phyloP scores from a whole-genome alignment of 1,284 basidiomycete genomes.

The Microbotryum intermedium region DNA sequence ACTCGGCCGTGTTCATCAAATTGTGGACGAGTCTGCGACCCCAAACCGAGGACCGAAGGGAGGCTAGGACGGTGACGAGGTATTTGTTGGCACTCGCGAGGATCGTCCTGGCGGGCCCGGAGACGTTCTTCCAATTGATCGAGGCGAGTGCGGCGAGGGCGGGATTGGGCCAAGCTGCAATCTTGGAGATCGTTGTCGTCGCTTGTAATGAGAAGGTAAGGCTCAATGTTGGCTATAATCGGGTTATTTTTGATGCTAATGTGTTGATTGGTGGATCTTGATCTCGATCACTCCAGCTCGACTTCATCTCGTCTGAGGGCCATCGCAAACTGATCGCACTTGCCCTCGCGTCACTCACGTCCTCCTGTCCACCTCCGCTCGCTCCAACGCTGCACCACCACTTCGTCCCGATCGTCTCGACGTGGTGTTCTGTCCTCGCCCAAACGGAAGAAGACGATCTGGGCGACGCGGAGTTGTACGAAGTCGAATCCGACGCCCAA shows the following conservation, averaged over 20 bases:
- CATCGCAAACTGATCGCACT: constrained; percentile 34
- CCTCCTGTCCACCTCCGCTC: no score
- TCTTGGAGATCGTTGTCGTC: constrained; percentile 16
- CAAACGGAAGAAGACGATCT: constrained; percentile 30
- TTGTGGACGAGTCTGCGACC: background rate
- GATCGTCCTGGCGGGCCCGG: constrained; percentile 23
- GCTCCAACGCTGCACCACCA: background rate
- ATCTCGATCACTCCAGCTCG: constrained; percentile 19
- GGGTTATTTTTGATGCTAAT: background rate
- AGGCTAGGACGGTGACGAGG: no score
- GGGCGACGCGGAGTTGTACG: constrained; percentile 32
- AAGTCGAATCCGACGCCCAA: constrained; percentile 24
- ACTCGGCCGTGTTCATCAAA: constrained; percentile 8
- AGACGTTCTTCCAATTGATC: constrained; percentile 26
- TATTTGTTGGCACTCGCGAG: constrained; percentile 15
- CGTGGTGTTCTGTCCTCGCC: constrained; percentile 30
- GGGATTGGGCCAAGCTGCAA: constrained; percentile 7
- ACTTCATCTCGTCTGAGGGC: constrained; percentile 29
- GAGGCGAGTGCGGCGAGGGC: constrained; percentile 8
- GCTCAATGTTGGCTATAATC: background rate
- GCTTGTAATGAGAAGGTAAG: constrained; percentile 30
- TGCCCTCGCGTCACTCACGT: constrained; percentile 22
- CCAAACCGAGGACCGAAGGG: background rate
- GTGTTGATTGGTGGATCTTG: background rate
- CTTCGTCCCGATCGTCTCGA: constrained; percentile 20